Conservation (phyloP, 148 eudicot species). For the Rhododendron mucronatum region DNA sequence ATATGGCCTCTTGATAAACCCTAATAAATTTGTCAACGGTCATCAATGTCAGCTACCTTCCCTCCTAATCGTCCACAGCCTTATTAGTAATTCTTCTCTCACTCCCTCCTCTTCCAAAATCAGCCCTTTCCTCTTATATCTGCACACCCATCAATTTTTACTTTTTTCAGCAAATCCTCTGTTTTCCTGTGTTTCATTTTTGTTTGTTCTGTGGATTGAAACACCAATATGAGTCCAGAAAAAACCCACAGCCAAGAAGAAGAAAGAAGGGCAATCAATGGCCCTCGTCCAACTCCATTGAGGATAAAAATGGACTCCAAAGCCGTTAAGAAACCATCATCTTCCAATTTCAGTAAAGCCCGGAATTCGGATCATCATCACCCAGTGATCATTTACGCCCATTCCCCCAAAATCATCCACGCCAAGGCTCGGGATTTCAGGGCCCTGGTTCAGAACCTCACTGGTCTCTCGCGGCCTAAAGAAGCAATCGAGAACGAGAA, state of each 20-base stretch:
- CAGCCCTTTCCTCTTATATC: too few species aligned
- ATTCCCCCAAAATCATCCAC: slow-evolving; percentile 51
- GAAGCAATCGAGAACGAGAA: not conserved
- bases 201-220: not conserved
- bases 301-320: slow-evolving; percentile 22
- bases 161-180: not conserved
- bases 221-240: slow-evolving; percentile 18
- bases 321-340: slow-evolving; percentile 11
- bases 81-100: not conserved
- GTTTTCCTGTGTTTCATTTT: not conserved
- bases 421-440: slow-evolving; percentile 50
- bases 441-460: slow-evolving; percentile 59
- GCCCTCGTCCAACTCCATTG: slow-evolving; percentile 45
- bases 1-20: not conserved
- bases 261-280: slow-evolving; percentile 20
- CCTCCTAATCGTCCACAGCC: not conserved
- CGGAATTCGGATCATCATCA: not conserved
- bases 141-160: not conserved
- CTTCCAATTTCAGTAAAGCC: not conserved
- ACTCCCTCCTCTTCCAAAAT: not conserved
- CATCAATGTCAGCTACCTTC: not conserved
- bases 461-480: slow-evolving; percentile 25
- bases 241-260: not conserved
- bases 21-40: slow-evolving; percentile 6
- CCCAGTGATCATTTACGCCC: slow-evolving; percentile 43